Evolutionary conservation across 306 rosid genomes (phyloP).

Genomic region (Medicago truncatula): DNA sequence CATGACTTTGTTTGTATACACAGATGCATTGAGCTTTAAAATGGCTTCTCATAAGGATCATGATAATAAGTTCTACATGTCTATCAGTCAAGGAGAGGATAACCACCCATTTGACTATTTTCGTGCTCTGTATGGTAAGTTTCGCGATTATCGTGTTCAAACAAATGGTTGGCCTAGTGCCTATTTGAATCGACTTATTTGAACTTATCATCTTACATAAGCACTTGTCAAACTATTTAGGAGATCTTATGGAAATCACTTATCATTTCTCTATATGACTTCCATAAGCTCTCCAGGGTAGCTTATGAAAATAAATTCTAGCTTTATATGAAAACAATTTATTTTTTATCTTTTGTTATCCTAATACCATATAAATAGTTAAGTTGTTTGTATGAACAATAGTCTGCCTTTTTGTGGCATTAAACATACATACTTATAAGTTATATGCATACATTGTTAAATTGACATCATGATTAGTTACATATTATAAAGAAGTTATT

Average conservation of each 20-base stretch:
- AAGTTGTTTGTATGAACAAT: neutral
- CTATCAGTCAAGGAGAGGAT: constrained; percentile 48
- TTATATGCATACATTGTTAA: neutral
- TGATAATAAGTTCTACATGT: constrained; percentile 47
- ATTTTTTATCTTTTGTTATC: too few relatives aligned
- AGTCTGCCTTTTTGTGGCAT: neutral
- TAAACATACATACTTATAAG: neutral
- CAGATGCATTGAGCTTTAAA: constrained; percentile 53
- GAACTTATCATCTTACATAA: too few relatives aligned
- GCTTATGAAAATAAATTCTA: too few relatives aligned
- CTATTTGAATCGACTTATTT: neutral
- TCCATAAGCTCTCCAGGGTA: too few relatives aligned
- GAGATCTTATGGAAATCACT: too few relatives aligned
- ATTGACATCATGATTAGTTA: neutral
- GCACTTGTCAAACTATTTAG: too few relatives aligned
- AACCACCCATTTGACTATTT: constrained; percentile 54
- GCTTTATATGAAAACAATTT: too few relatives aligned
- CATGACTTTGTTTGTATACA: constrained; percentile 12
- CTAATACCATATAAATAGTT: too few relatives aligned
- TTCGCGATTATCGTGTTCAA: neutral
- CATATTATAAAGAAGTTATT: neutral
- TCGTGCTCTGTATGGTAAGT: constrained; percentile 53
- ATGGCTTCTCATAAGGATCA: constrained; percentile 49
- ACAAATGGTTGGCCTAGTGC: neutral
- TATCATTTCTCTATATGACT: too few relatives aligned